These are phyloP conservation scores for Acer negundo DNA, from an alignment of 345 rosid species.

Conservation along the genomic window DNA sequence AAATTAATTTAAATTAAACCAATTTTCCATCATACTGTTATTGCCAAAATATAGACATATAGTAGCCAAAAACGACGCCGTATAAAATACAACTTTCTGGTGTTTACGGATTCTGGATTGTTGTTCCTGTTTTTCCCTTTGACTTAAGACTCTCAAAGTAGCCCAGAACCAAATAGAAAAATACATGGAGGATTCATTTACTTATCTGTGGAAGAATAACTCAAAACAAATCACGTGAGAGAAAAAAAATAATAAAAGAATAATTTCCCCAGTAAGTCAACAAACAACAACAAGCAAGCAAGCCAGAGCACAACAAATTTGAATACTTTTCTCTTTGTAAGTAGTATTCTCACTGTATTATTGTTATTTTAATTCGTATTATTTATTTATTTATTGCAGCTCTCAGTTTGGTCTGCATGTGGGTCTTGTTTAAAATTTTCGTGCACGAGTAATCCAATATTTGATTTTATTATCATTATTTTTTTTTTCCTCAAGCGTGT, in stretches of 20 bases:
- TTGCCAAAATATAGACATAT: no score
- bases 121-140: not conserved
- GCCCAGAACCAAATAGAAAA: conserved; percentile 7
- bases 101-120: not conserved
- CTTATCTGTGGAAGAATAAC: conserved; percentile 3
- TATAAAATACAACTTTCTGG: not conserved
- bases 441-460: conserved; percentile 19
- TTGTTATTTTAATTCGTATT: conserved; percentile 14
- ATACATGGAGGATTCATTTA: not conserved
- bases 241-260: not conserved
- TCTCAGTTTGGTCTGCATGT: conserved; percentile 23
- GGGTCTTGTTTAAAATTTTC: conserved; percentile 16
- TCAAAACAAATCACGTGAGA: conserved; percentile 13
- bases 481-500: not conserved
- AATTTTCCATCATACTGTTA: no score
- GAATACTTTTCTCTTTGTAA: conserved; percentile 32
- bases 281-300: conserved; percentile 47
- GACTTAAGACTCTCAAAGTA: conserved; percentile 2
- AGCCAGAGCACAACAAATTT: conserved; percentile 33
- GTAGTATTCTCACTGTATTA: conserved; percentile 25
- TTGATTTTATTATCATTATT: conserved; percentile 25
- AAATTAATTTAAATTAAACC: no score
- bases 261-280: conserved; percentile 54
- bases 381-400: conserved; percentile 10
- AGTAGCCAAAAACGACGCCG: conserved; percentile 3